phyloP scores from a whole-genome alignment of 2,329 filamentous ascomycete species.

The Aspergillus quadricinctus region DNA sequence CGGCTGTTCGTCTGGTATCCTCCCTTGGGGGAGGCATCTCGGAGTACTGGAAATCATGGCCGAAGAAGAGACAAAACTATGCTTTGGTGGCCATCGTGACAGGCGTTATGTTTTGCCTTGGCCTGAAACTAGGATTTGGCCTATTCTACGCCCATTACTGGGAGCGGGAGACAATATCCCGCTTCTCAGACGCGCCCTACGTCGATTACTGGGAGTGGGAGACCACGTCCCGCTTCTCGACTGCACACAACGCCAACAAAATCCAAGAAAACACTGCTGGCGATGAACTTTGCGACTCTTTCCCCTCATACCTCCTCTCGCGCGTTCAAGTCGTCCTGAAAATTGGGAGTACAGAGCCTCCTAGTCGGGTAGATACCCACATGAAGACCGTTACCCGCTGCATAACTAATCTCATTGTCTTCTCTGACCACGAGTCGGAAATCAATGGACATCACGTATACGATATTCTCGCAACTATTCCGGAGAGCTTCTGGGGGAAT shows the following conservation, averaged over 20 bases:
- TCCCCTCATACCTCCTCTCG: not conserved
- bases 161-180: no score
- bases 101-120: not conserved
- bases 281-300: not conserved
- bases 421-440: not conserved
- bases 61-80: not conserved
- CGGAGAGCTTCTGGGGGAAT: slow-evolving; percentile 35
- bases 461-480: slow-evolving; percentile 47
- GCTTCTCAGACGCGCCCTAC: not conserved
- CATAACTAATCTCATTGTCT: not conserved
- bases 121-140: not conserved
- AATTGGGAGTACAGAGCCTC: not conserved
- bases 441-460: slow-evolving; percentile 42
- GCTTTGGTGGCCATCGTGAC: not conserved
- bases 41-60: not conserved
- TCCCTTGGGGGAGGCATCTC: not conserved
- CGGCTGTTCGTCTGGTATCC: not conserved
- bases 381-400: not conserved
- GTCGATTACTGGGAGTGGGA: not conserved
- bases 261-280: not conserved
- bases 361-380: not conserved
- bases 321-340: not conserved
- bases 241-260: no score
- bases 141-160: not conserved
- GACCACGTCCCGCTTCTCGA: not conserved